These are phyloP conservation scores for Lagenidium sp. DNA, from an alignment of 352 stramenopile genomes.

Conservation along the genomic window DNA sequence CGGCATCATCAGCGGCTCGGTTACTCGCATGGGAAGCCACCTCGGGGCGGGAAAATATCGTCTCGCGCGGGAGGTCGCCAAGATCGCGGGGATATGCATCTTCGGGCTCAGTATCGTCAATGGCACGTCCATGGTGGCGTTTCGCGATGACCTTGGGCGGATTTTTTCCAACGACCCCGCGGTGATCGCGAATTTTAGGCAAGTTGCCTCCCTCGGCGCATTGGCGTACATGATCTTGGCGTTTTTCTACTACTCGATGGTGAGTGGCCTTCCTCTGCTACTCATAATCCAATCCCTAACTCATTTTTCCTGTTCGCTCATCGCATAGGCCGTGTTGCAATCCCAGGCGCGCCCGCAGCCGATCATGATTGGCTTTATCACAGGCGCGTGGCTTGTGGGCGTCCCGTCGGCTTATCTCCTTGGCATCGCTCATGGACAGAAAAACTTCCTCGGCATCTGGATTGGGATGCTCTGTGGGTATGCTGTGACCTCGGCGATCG, in stretches of 20 bases:
- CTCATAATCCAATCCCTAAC: not conserved
- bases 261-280: constrained; percentile 6
- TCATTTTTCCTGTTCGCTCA: not conserved
- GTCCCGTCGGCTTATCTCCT: constrained; percentile 69
- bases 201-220: constrained; percentile 46
- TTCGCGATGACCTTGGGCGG: constrained; percentile 29
- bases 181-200: constrained; percentile 52
- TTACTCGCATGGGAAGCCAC: constrained; percentile 56
- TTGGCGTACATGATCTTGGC: constrained; percentile 57
- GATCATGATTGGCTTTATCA: constrained; percentile 43
- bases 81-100: constrained; percentile 43
- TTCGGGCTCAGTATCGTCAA: constrained; percentile 33
- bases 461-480: constrained; percentile 66
- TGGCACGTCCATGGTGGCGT: constrained; percentile 32
- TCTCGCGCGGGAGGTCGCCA: constrained; percentile 35
- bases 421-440: constrained; percentile 21
- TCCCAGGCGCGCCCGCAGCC: constrained; percentile 43
- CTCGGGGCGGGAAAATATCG: constrained; percentile 35
- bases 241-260: constrained; percentile 81
- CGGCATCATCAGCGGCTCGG: constrained; percentile 45
- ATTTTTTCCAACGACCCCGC: constrained; percentile 62
- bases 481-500: constrained; percentile 56
- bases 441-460: constrained; percentile 62
- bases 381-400: constrained; percentile 65
- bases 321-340: constrained; percentile 50